phyloP scores from a whole-genome alignment of 169 alveolate species.

The Theileria sp. region DNA sequence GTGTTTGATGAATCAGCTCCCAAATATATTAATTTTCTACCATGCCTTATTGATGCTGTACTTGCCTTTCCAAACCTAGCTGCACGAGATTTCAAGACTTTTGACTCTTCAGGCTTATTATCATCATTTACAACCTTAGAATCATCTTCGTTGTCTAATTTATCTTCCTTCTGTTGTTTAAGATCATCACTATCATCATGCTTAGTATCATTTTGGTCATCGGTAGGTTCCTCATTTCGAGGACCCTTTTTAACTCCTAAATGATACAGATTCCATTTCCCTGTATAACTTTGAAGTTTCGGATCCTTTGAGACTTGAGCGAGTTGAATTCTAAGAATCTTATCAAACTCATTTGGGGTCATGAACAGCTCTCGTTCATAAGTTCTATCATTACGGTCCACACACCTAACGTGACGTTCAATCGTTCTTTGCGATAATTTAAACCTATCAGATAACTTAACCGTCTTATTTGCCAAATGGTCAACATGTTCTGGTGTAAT shows the following conservation, averaged over 20 bases:
- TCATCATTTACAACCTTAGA: not conserved
- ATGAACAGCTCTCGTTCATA: slow-evolving; percentile 48
- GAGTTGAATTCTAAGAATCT: slow-evolving; percentile 60
- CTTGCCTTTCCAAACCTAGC: slow-evolving; percentile 61
- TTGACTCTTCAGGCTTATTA: slow-evolving; percentile 2
- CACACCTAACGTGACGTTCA: slow-evolving; percentile 53
- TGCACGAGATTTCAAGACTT: slow-evolving; percentile 16
- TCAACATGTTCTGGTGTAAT: slow-evolving; percentile 19
- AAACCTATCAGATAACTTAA: slow-evolving; percentile 10
- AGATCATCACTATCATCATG: not conserved
- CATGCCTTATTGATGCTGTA: slow-evolving; percentile 61
- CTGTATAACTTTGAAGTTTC: slow-evolving; percentile 59
- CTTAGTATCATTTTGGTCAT: not conserved
- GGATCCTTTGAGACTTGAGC: slow-evolving; percentile 67
- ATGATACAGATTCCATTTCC: slow-evolving; percentile 58
- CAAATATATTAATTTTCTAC: slow-evolving; percentile 54
- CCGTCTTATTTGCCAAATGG: slow-evolving; percentile 1
- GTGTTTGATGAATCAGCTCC: slow-evolving; percentile 14
- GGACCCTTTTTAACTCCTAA: slow-evolving; percentile 22
- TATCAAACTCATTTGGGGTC: slow-evolving; percentile 51
- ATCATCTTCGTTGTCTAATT: not conserved
- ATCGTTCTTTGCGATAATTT: slow-evolving; percentile 45
- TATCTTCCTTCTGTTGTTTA: not conserved
- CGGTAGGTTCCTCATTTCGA: not conserved
- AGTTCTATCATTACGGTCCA: slow-evolving; percentile 28